These are phyloP conservation scores for Lyophyllum atratum DNA, from an alignment of 768 basidiomycete genomes.

Conservation along the genomic window DNA sequence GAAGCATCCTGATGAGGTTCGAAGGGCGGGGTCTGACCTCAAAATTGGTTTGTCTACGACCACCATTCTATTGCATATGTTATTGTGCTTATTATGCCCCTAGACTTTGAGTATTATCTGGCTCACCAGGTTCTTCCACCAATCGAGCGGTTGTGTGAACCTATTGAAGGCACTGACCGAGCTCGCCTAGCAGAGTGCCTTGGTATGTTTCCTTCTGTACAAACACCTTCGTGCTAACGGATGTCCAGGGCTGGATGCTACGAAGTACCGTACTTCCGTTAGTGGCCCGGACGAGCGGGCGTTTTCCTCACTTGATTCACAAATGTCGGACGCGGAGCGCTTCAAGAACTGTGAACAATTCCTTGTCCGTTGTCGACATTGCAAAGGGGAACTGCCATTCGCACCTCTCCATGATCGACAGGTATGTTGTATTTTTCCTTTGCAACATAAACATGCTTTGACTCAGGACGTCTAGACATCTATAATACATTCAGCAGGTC, in stretches of 20 bases:
- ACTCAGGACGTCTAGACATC: constrained; percentile 51
- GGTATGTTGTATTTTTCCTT: constrained; percentile 34
- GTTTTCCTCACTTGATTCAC: constrained; percentile 85
- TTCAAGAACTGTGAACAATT: constrained; percentile 80
- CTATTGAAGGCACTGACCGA: constrained; percentile 94
- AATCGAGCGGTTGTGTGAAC: constrained; percentile 92
- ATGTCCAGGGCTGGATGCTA: constrained; percentile 58
- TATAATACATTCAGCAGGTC: constrained; percentile 64
- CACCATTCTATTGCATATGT: background rate
- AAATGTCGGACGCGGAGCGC: constrained; percentile 83
- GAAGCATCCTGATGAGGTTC: constrained; percentile 90
- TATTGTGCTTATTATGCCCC: background rate
- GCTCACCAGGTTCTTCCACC: constrained; percentile 92
- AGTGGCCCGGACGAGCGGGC: constrained; percentile 57
- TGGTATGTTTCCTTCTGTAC: constrained; percentile 44
- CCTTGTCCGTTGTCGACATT: constrained; percentile 74
- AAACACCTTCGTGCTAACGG: background rate
- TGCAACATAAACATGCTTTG: background rate
- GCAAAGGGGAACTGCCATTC: constrained; percentile 61
- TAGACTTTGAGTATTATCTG: constrained; percentile 92
- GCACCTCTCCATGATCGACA: constrained; percentile 59
- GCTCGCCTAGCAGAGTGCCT: constrained; percentile 93
- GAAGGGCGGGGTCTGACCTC: constrained; percentile 62
- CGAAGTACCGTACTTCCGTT: constrained; percentile 47
- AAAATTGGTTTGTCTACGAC: constrained; percentile 62